Conservation (phyloP, 106 monocot species). For the Chionographis japonica region DNA sequence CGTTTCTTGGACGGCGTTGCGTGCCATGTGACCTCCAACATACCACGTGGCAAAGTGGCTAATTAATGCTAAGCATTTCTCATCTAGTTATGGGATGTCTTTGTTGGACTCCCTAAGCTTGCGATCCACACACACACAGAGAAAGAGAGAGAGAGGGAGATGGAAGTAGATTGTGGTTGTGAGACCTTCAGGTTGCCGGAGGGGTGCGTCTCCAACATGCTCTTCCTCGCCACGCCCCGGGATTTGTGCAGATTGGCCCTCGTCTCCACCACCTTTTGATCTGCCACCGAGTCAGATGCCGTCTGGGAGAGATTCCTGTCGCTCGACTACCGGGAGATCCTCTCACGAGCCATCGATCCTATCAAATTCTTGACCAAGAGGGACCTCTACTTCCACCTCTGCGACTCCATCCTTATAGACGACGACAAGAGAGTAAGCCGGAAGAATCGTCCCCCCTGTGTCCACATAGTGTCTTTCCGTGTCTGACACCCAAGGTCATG, state of each 20-base stretch:
- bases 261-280: conserved; percentile 17
- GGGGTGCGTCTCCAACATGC: conserved; percentile 23
- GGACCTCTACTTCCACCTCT: conserved; percentile 12
- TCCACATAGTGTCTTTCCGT: too few relatives aligned
- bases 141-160: conserved; percentile 17
- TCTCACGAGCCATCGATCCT: conserved; percentile 11
- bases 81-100: too few relatives aligned
- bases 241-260: conserved; percentile 18
- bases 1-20: too few relatives aligned
- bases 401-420: not conserved
- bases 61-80: too few relatives aligned
- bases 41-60: too few relatives aligned
- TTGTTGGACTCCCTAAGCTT: conserved; percentile 22
- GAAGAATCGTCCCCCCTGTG: too few relatives aligned
- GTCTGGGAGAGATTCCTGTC: conserved; percentile 30
- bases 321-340: conserved; percentile 19
- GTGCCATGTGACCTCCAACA: too few relatives aligned
- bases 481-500: too few relatives aligned
- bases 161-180: not conserved
- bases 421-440: not conserved
- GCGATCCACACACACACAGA: conserved; percentile 34
- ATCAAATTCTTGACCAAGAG: not conserved
- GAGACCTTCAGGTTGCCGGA: conserved; percentile 16
- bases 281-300: conserved; percentile 26
- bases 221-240: conserved; percentile 22